These are phyloP conservation scores for Debaryomyces castellii DNA, from an alignment of 805 yeast genomes.

Conservation along the genomic window DNA sequence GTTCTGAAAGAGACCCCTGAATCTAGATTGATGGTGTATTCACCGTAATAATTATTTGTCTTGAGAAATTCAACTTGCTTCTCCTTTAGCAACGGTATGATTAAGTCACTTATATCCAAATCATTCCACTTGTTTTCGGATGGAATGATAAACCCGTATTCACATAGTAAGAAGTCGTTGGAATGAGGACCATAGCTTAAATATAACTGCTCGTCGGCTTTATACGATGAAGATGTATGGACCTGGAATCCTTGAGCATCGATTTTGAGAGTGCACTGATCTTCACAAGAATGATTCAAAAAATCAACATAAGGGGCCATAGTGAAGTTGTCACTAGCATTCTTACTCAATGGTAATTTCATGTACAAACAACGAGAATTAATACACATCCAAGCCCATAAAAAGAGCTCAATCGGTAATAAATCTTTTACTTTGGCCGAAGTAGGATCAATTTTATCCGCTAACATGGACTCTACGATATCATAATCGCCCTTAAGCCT, in stretches of 20 bases:
- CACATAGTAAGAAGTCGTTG: slow-evolving; percentile 77
- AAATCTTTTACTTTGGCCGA: neutral
- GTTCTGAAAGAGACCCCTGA: slow-evolving; percentile 68
- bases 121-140: slow-evolving; percentile 63
- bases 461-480: slow-evolving; percentile 25
- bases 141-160: slow-evolving; percentile 75
- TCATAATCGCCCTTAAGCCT: slow-evolving; percentile 49
- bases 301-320: slow-evolving; percentile 91
- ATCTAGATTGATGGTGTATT: slow-evolving; percentile 59
- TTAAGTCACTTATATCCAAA: slow-evolving; percentile 55
- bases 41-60: slow-evolving; percentile 61
- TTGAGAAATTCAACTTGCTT: slow-evolving; percentile 47
- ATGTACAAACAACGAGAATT: slow-evolving; percentile 90
- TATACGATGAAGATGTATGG: slow-evolving; percentile 25
- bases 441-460: slow-evolving; percentile 9
- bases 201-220: slow-evolving; percentile 54
- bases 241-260: slow-evolving; percentile 55
- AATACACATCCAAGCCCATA: slow-evolving; percentile 83
- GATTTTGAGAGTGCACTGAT: slow-evolving; percentile 52
- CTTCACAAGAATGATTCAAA: slow-evolving; percentile 66
- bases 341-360: slow-evolving; percentile 56
- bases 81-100: slow-evolving; percentile 35
- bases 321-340: slow-evolving; percentile 68
- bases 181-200: slow-evolving; percentile 88
- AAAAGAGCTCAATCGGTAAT: slow-evolving; percentile 29